Conservation (phyloP, 2,329 filamentous ascomycete species). For the Davidsoniella virescens region DNA sequence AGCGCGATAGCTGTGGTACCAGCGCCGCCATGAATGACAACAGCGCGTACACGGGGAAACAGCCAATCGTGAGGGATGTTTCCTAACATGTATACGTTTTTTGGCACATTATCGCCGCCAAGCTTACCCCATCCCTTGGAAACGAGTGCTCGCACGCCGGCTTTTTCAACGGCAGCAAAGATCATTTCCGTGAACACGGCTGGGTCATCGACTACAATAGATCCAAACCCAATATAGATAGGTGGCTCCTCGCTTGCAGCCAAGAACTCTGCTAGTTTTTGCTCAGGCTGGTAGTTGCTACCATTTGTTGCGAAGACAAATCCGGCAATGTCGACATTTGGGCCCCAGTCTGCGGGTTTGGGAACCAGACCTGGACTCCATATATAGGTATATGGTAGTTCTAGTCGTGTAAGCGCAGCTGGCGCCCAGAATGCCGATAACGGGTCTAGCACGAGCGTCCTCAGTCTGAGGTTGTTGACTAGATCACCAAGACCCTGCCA, state of each 20-base stretch:
- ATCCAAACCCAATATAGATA: constrained; percentile 62
- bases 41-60: constrained; percentile 48
- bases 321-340: constrained; percentile 56
- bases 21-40: constrained; percentile 63
- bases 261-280: constrained; percentile 39
- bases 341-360: constrained; percentile 52
- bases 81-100: constrained; percentile 54
- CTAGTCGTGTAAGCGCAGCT: constrained; percentile 52
- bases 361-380: constrained; percentile 51
- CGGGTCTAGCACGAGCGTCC: constrained; percentile 53
- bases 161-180: constrained; percentile 47
- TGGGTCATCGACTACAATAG: constrained; percentile 58
- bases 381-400: constrained; percentile 61
- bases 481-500: constrained; percentile 80
- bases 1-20: constrained; percentile 61
- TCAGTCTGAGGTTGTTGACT: constrained; percentile 56
- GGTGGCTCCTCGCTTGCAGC: constrained; percentile 36
- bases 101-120: constrained; percentile 40
- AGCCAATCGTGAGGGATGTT: constrained; percentile 67
- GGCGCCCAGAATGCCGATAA: constrained; percentile 65
- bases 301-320: constrained; percentile 64
- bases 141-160: constrained; percentile 54
- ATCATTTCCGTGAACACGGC: constrained; percentile 54
- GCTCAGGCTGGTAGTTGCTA: constrained; percentile 41
- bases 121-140: constrained; percentile 64